These are phyloP conservation scores for Botryotinia globosa DNA, from an alignment of 2,329 filamentous ascomycete species.

Conservation along the genomic window DNA sequence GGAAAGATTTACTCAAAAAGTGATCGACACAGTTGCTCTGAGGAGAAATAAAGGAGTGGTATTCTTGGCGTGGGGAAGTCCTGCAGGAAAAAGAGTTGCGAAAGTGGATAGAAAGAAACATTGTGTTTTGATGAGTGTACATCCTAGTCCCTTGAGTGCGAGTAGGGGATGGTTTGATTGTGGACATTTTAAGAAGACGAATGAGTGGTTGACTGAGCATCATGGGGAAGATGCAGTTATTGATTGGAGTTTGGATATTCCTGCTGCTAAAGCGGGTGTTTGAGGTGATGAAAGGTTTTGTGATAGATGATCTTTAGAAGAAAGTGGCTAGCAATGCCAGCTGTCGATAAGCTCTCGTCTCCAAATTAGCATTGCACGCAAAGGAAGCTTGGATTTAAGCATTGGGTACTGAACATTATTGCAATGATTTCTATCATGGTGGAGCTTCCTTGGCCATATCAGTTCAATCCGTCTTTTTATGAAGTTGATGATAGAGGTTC, in stretches of 20 bases:
- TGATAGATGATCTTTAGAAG: not conserved
- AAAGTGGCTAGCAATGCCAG: not conserved
- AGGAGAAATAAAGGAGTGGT: conserved; percentile 79
- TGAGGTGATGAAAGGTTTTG: not conserved
- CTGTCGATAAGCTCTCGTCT: not conserved
- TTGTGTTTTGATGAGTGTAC: conserved; percentile 79
- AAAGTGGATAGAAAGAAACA: conserved; percentile 73
- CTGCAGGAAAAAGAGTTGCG: conserved; percentile 74
- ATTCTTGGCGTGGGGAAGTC: conserved; percentile 90
- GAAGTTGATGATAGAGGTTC: not conserved
- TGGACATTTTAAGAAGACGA: conserved; percentile 76
- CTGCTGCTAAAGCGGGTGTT: conserved; percentile 6
- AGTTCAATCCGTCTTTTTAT: not conserved
- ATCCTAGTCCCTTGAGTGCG: conserved; percentile 92
- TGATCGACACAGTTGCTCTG: conserved; percentile 82
- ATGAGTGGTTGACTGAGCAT: conserved; percentile 75
- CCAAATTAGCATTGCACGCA: not conserved
- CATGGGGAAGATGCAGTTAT: conserved; percentile 81
- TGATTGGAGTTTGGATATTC: conserved; percentile 68
- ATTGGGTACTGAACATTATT: not conserved
- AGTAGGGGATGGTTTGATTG: conserved; percentile 78
- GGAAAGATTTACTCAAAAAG: conserved; percentile 88
- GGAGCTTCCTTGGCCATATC: conserved; percentile 7
- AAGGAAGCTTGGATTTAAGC: not conserved
- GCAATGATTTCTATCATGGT: not conserved